A percentile compares a stretch with the other conserved stretches of the same genome.
phyloP scores from a whole-genome alignment of 257 asterid genomes.

The Datura wrightii region DNA sequence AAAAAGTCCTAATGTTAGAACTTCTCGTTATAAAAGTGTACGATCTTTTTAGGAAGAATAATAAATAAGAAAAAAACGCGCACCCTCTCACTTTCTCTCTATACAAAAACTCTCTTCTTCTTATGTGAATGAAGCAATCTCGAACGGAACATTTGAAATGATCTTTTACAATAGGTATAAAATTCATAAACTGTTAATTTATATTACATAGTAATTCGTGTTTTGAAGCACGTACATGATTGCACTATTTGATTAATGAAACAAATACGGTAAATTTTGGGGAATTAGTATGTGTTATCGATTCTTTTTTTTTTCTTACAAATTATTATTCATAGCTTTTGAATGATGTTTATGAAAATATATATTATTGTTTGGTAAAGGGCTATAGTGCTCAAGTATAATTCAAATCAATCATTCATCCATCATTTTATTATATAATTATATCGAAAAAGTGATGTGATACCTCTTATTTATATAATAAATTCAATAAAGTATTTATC shows the following conservation, averaged over 20 bases:
- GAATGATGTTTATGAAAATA: background rate
- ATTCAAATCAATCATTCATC: background rate
- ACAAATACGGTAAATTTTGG: background rate
- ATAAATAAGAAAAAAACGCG: background rate
- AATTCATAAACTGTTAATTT: background rate
- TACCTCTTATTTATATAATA: no score
- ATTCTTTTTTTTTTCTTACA: background rate
- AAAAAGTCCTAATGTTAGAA: conserved; percentile 14
- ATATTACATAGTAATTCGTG: background rate
- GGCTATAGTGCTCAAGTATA: background rate
- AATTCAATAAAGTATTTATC: background rate
- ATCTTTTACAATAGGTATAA: background rate
- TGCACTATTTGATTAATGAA: conserved; percentile 2
- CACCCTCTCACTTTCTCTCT: background rate
- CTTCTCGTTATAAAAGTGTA: conserved; percentile 21
- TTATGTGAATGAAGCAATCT: background rate
- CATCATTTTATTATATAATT: background rate
- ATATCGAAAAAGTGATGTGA: no score
- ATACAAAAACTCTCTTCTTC: background rate
- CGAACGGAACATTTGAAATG: background rate
- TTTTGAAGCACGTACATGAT: background rate
- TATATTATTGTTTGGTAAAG: background rate
- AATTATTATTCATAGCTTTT: background rate
- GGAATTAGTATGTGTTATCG: background rate
- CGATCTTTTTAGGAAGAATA: background rate